Evolutionary conservation across 495 filamentous ascomycete genomes (phyloP).

Genomic region (Lindgomyces ingoldianus): DNA sequence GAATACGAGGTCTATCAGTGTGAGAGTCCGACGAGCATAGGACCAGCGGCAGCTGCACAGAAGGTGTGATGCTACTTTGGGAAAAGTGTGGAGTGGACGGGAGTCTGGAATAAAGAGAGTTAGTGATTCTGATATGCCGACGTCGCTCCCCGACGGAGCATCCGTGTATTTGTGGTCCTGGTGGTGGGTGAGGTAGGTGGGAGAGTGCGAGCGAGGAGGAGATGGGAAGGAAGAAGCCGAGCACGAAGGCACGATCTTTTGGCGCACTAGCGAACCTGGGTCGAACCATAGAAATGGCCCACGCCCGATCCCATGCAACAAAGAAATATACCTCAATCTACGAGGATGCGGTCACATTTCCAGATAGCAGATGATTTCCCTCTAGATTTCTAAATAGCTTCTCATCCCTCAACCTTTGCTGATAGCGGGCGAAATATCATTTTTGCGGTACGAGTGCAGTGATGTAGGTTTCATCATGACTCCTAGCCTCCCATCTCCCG

Average conservation of each 20-base stretch:
- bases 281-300: neutral
- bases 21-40: constrained; percentile 31
- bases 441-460: neutral
- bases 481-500: neutral
- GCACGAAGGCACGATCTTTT: neutral
- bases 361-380: no score
- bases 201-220: neutral
- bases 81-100: neutral
- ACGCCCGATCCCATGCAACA: constrained; percentile 3
- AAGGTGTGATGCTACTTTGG: neutral
- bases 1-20: constrained; percentile 28
- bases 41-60: constrained; percentile 24
- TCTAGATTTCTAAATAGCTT: no score
- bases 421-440: neutral
- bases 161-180: constrained; percentile 26
- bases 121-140: neutral
- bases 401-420: neutral
- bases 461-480: constrained; percentile 8
- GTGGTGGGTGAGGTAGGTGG: neutral
- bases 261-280: constrained; percentile 8
- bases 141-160: neutral
- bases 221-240: neutral
- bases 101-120: neutral
- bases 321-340: neutral
- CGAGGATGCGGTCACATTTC: no score